Base-by-base conservation (phyloP, 2,329 filamentous ascomycete genomes). In the Apiospora aurea region DNA sequence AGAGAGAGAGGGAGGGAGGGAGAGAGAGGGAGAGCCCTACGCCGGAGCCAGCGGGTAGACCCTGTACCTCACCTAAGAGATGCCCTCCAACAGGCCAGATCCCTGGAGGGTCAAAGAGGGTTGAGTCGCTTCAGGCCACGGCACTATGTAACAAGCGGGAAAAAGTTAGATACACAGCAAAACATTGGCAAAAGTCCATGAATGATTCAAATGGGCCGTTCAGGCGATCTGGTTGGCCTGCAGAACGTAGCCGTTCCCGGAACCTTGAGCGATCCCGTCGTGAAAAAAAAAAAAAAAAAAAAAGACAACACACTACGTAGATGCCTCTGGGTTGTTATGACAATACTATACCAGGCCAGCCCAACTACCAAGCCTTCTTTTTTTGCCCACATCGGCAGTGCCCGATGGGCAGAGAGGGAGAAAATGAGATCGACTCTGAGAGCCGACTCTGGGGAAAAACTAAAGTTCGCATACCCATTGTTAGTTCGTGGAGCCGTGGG, bases 161-260 rank as follows among this genome's bases (percentile, higher is more conserved):
- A 64, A 64, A 64, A 64, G 34, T 64, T 64, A 64, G 57, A 41
- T 41, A 64, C 57, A 64, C 57, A 41, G 57, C 57, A 64, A 64
- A 64, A 64, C 57, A 64, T 64, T 41, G 57, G 57, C 57, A 64
- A 38, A 38, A 38, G 21, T 41, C 34, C 34, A 21, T 18, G 29
- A 61, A 61, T 41, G 57, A 64, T 64, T 64, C 34, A 61, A 61
- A 38, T 16, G 29, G 53, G 14, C 16, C 53, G 38, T 38, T 4
- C 16, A 10, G 4, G 18, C 29, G 11, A 38, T 7, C 29, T 61
- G 53, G n/a, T 61, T 61, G 53, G 53, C 21, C 53, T 0, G 4
- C 13, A 64, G 11, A 13, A 14, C 57, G 34, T 34, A 1, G 57
- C 18, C 10, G 10, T 41, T 13, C n/a, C 34, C 57, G 41, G 18